Evolutionary conservation across 768 basidiomycete genomes (phyloP), one percentile per base, ranked within the genome.

Genomic region (Steccherinum ochraceum): DNA sequence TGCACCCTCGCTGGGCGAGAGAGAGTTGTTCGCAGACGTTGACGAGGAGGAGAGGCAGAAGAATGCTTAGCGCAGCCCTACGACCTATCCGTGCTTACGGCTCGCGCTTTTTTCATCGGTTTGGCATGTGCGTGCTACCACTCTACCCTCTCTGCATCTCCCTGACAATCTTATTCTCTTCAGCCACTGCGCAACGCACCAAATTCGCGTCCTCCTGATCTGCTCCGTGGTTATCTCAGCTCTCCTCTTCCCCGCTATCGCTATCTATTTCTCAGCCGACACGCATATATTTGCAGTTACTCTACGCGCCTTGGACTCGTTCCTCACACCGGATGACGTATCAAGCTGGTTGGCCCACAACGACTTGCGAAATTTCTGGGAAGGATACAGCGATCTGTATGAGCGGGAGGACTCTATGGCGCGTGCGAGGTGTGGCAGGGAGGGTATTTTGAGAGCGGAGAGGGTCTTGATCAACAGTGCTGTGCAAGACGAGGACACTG

Each of bases 171-270:
- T 27, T 20, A 20, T 39, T 44, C 5, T 20, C 24, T 53, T 12
- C 59, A 93, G 90, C 52, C 90, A 93, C 63, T 92, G 90, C 61
- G 89, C 91, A 55, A 89, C 86, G 1, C 89, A 93, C 67, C 92
- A 93, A 67, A 89, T 90, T 50, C 83, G 89, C 48, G 82, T 93
- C 45, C 89, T 94, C 64, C 78, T 94, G 57, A 83, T 92, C 54
- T 93, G 88, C 19, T 81, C 86, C 46, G 79, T 92, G 52, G 90
- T 93, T 56, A 93, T 93, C 63, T 87, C 90, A 50, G 86, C 86
- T 16, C 79, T 94, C 50, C 88, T 92, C 62, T 93, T 91, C 58
- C 92, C 92, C n/a, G 92, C 92, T 18, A 78, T 94, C 46, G 81
- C 88, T 46, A 77, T 89, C 51, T 92, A 93, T 64, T 83, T 83